These are phyloP conservation scores for Diaporthe aspalathi DNA, from an alignment of 2,329 filamentous ascomycete genomes.

Conservation along the genomic window DNA sequence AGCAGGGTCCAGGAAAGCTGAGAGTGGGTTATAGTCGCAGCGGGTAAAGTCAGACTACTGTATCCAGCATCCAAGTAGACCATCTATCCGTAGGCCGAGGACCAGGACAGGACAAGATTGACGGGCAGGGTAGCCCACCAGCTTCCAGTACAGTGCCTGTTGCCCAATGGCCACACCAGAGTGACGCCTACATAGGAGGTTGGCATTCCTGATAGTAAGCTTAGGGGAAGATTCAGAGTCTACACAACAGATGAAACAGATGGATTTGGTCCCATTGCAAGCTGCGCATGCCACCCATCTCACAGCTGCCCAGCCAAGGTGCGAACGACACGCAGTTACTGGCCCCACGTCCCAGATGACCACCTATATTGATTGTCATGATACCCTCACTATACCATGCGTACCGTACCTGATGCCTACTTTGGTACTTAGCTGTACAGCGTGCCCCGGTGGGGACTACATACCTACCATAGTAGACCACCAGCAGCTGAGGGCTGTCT, in stretches of 20 bases:
- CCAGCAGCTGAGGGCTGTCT: conserved; percentile 18
- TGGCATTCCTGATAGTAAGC: no score
- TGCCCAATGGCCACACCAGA: neutral
- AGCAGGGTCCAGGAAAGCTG: conserved; percentile 7
- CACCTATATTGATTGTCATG: no score
- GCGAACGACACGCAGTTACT: no score
- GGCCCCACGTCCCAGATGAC: neutral
- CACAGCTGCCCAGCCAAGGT: conserved; percentile 1
- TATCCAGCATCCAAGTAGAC: no score
- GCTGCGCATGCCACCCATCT: neutral
- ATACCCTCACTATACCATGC: neutral
- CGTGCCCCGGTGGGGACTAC: conserved; percentile 1
- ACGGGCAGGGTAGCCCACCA: neutral
- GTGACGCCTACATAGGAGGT: no score
- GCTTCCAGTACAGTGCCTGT: neutral
- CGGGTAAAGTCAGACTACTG: neutral
- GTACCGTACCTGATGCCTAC: neutral
- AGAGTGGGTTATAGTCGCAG: neutral
- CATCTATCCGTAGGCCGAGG: neutral
- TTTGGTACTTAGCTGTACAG: no score
- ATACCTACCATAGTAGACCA: neutral
- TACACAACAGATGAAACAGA: conserved; percentile 24
- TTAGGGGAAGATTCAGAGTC: no score
- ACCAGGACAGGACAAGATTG: conserved; percentile 11
- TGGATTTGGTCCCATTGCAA: conserved; percentile 6